Base-by-base conservation (phyloP, 2,329 filamentous ascomycete species). In the Pezicula rhizophila region DNA sequence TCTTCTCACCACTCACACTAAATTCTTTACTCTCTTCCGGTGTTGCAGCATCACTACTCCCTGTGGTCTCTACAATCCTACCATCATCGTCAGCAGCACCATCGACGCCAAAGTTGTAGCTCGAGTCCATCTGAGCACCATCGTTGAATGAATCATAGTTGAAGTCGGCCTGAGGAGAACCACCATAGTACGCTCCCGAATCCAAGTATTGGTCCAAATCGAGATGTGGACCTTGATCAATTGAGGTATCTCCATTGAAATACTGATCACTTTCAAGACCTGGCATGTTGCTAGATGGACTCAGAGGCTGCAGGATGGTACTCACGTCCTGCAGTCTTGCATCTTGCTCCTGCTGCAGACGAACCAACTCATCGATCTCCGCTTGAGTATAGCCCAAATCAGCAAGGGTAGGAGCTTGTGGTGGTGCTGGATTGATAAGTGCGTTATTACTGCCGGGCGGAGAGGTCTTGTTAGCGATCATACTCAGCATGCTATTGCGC, bases 301-400 rank as follows among this genome's bases (percentile, higher is more conserved):
- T 91, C 11, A 95, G 75, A 0, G 90, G 90, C 6, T 87, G 84
- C 7, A 96, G 76, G 14, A 89, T 71, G 48, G 80, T 82, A 45
- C 82, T 82, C 8, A 96, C 74, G 50, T 87, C 82, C 52, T 87
- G 80, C 1, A 96, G 85, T 43, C 87, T 85, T 42, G 77, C 77
- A 52, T 86, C 83, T 60, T 96, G 90, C 51, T 92, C 83, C 20
- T 81, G 79, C 62, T 95, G 88, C 60, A 96, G 74, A 39, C 84
- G 84, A 54, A 88, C 81, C 2, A 97, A 75, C 26, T 86, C 78
- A 45, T 93, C 87, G 25, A 96, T 78, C 53, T 95, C 87, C 12
- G 84, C 75, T 52, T 85, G 78, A 4, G 85, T 91, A 52, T 79
- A 79, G 41, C 76, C 79, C 53, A 93, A 78, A 35, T 83, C 76